phyloP scores from a whole-genome alignment of 176 grass and related monocot species.

The Otatea glauca region DNA sequence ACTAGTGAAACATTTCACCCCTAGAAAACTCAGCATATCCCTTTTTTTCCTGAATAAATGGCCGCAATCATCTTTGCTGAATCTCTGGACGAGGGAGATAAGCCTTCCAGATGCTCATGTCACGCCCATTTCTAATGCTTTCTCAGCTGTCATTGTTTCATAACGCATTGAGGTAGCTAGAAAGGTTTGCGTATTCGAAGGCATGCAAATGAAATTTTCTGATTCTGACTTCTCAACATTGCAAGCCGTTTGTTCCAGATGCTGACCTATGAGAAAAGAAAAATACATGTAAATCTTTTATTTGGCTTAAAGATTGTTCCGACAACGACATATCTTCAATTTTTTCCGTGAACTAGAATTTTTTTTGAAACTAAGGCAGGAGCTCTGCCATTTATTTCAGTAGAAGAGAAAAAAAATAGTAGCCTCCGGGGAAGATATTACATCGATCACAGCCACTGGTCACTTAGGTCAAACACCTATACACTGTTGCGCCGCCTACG shows the following conservation, averaged over 20 bases:
- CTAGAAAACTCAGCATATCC: neutral
- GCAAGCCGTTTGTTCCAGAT: constrained; percentile 20
- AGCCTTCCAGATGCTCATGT: neutral
- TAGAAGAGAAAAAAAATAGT: no score
- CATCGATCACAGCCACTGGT: no score
- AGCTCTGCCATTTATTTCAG: no score
- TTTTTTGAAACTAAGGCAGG: no score
- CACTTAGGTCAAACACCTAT: no score
- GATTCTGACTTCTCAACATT: neutral
- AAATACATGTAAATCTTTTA: neutral
- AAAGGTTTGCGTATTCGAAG: neutral
- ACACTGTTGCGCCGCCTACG: no score
- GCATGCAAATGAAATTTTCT: neutral
- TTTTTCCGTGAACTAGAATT: neutral
- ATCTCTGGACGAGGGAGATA: neutral
- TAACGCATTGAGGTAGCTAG: neutral
- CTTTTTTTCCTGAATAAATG: neutral
- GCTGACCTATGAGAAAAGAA: constrained; percentile 23
- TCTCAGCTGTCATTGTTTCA: constrained; percentile 3
- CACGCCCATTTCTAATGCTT: neutral
- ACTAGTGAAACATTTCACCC: neutral
- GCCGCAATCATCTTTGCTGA: neutral
- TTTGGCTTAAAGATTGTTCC: constrained; percentile 18
- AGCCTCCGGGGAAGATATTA: no score
- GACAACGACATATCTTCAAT: neutral